Percentiles rank a stretch among this genome's conserved stretches.
phyloP scores from a whole-genome alignment of 176 grass and related monocot species.

The Canna indica region DNA sequence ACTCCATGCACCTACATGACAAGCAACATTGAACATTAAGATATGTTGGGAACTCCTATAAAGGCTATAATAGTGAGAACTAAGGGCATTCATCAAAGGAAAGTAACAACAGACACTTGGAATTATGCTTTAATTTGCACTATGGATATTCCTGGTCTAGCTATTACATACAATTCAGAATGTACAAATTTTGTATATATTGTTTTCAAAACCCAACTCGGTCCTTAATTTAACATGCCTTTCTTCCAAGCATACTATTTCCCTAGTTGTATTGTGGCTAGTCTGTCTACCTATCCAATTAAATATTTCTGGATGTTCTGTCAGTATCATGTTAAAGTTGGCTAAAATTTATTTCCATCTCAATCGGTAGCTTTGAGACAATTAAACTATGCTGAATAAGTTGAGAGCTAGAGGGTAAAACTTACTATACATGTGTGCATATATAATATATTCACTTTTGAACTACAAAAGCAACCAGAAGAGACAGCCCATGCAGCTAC shows the following conservation, averaged over 20 bases:
- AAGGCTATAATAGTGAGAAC: background rate
- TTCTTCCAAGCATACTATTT: background rate
- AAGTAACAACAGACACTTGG: background rate
- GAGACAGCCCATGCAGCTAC: too few species aligned
- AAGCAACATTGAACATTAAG: background rate
- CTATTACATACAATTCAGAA: too few species aligned
- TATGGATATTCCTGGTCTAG: too few species aligned
- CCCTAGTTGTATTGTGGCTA: background rate
- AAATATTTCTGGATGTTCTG: background rate
- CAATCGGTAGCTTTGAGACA: background rate
- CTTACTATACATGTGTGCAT: too few species aligned
- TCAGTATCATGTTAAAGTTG: too few species aligned
- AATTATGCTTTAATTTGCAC: too few species aligned
- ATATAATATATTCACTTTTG: too few species aligned
- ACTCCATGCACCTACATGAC: conserved; percentile 48
- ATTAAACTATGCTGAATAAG: too few species aligned
- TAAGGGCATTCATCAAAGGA: background rate
- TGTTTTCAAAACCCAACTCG: background rate
- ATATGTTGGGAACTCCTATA: background rate
- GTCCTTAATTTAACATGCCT: background rate
- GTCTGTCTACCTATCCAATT: background rate
- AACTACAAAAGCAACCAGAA: background rate
- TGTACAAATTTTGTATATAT: too few species aligned
- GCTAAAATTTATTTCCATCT: background rate
- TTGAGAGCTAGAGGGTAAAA: too few species aligned